A percentile compares a stretch with the other conserved stretches of the same genome.
These are phyloP conservation scores for Chrysoporthe puriensis DNA, from an alignment of 2,329 filamentous ascomycete genomes.

Conservation along the genomic window DNA sequence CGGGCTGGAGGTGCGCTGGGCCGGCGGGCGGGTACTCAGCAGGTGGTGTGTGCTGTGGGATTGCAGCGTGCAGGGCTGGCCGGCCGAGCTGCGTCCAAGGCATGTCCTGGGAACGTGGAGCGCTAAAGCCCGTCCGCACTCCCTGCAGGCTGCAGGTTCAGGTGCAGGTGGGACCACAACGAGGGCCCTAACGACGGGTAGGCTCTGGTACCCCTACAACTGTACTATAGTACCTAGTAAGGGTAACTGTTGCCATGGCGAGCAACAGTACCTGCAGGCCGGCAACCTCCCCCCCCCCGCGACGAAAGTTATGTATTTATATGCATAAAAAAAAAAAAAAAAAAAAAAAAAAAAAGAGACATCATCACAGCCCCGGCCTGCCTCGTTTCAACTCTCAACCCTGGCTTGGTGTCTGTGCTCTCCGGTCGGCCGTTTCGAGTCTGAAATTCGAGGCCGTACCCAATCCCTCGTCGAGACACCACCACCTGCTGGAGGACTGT, in stretches of 20 bases:
- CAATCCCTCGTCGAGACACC: neutral
- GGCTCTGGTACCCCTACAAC: too few relatives aligned
- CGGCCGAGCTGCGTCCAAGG: neutral
- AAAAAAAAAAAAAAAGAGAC: neutral
- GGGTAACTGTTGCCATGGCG: too few relatives aligned
- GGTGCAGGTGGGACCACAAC: neutral
- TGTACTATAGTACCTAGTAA: too few relatives aligned
- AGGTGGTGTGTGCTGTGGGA: too few relatives aligned
- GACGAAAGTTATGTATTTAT: too few relatives aligned
- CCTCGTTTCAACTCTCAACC: neutral
- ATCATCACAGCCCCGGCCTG: neutral
- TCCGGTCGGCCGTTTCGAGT: neutral
- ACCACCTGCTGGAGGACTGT: too few relatives aligned
- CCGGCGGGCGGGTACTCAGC: neutral
- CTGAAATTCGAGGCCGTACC: neutral
- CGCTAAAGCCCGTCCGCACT: conserved; percentile 7
- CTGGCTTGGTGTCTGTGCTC: neutral
- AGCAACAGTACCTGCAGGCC: too few relatives aligned
- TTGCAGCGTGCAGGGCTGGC: neutral
- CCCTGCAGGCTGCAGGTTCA: conserved; percentile 10
- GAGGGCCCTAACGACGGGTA: neutral
- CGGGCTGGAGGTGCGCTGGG: neutral
- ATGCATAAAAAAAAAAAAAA: neutral
- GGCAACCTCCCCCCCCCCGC: too few relatives aligned
- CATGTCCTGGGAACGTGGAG: neutral